Percentiles rank a stretch among this genome's conserved stretches.
phyloP scores from a whole-genome alignment of 306 rosid genomes.

The Herpetospermum pedunculosum region DNA sequence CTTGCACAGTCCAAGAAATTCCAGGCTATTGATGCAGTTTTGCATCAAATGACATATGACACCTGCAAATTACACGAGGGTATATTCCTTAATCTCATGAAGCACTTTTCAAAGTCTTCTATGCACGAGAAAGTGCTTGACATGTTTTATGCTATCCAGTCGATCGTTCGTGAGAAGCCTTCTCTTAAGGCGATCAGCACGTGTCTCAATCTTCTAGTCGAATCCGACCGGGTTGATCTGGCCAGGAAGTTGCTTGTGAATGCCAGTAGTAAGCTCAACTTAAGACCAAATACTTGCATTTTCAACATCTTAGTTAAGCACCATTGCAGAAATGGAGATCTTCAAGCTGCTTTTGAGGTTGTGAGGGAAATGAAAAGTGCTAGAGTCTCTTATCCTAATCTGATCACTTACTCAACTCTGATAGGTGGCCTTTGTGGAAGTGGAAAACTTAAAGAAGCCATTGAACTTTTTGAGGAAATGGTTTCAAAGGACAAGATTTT shows the following conservation, averaged over 20 bases:
- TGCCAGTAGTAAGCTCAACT: conserved; percentile 34
- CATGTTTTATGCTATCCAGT: conserved; percentile 43
- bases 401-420: conserved; percentile 73
- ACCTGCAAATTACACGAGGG: conserved; percentile 80
- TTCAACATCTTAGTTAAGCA: conserved; percentile 76
- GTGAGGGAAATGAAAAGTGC: conserved; percentile 56
- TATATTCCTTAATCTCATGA: conserved; percentile 68
- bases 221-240: conserved; percentile 50
- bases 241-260: conserved; percentile 50
- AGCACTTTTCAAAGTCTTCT: conserved; percentile 48
- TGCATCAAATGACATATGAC: conserved; percentile 68
- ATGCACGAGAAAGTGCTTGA: conserved; percentile 59
- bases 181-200: conserved; percentile 68
- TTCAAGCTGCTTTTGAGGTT: conserved; percentile 69
- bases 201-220: conserved; percentile 68
- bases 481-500: conserved; percentile 41
- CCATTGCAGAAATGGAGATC: conserved; percentile 68
- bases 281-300: conserved; percentile 64
- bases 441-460: conserved; percentile 67
- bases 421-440: conserved; percentile 61
- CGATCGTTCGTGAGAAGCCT: conserved; percentile 60
- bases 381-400: conserved; percentile 48
- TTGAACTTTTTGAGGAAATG: conserved; percentile 76
- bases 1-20: conserved; percentile 64
- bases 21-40: conserved; percentile 49